Base-by-base conservation (phyloP, 2,329 filamentous ascomycete species). In the Magnaporthales sp. region DNA sequence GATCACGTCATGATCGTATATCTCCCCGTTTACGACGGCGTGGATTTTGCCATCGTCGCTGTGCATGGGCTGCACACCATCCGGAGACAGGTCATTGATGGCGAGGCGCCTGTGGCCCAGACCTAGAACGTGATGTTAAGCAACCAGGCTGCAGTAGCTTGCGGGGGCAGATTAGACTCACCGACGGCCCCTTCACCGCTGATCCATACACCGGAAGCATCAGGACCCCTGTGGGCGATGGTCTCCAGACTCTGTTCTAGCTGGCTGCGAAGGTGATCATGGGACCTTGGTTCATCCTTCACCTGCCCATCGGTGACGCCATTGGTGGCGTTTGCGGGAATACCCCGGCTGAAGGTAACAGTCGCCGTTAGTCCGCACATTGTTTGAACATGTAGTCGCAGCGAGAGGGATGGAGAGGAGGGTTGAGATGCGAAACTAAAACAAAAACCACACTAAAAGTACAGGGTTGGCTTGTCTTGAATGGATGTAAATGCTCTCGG, bases 11-110 rank as follows among this genome's bases (percentile, higher is more conserved):
- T 81, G 77, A 70, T 84, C 82, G 71, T 87, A 87, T n/a, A 87
- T 77, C 72, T 87, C 84, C 30, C 85, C 84, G 67, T 85, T 86
- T 27, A 87, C 82, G n/a, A 87, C 80, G 1, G 83, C 83, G 71
- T 86, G 83, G 22, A 87, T 75, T 1, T 69, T 68, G 24, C 73
- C 72, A 19, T 78, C 73, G 10, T 70, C 67, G 68, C 76, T 74
- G 66, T 80, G 77, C 62, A 83, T 73, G 1, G 83, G 84, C 69
- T 85, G 84, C 4, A 73, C 71, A 1, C 80, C 84, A n/a, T 73
- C 73, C 0, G 78, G 73, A 8, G 77, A 79, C 0, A 85, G 77
- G 69, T 86, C 83, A 68, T 83, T 83, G 71, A 85, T 85, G 19
- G 81, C 77, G 10, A 85, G 75, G n/a, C 83, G 79, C 61, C 78